Base-by-base conservation (phyloP, 345 rosid genomes). In the Brassica cretica region DNA sequence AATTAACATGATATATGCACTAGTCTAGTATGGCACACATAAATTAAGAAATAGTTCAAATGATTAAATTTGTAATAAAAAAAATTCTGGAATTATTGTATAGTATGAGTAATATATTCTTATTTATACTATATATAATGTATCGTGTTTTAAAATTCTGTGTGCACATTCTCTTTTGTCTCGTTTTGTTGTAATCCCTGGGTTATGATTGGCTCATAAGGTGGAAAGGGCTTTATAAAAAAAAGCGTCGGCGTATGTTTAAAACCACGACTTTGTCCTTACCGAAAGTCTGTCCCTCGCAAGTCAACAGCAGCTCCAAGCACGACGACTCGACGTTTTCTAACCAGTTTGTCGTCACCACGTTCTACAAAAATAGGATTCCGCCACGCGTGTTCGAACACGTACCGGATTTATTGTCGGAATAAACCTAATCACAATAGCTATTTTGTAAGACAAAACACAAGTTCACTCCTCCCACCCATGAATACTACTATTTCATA, bases 261-360 rank as follows among this genome's bases (percentile, higher is more conserved):
- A 9, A 71, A 71, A 63, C 19, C 30, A 78, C 39, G 12, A 15
- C 16, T 56, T 18, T 41, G 37, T 64, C 56, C 64, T 7, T 78
- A 49, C 25, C 16, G 25, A 51, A 16, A 18, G 6, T 24, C 18
- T 32, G 4, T 64, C 64, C 44, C 70, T 64, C 41, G 12, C 49
- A 63, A 78, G 78, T 78, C 78, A 78, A 78, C 74, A 49, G 33
- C 81, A 67, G 63, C 73, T 65, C 63, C 8, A 72, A 58, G 76
- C 81, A 78, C 81, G 81, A 78, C 76, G 81, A 66, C 56, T 72
- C 63, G 37, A 56, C 71, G 35, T 41, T 1, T 39, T 78, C 18
- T 60, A 49, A 68, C 78, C 21, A 78, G 8, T 62, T 73, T 73
- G 66, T 68, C 82, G 12, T 61, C 6, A 15, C 73, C 82, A 79